Conservation (phyloP, 441 rosid genomes). For the Erysimum cheiri region DNA sequence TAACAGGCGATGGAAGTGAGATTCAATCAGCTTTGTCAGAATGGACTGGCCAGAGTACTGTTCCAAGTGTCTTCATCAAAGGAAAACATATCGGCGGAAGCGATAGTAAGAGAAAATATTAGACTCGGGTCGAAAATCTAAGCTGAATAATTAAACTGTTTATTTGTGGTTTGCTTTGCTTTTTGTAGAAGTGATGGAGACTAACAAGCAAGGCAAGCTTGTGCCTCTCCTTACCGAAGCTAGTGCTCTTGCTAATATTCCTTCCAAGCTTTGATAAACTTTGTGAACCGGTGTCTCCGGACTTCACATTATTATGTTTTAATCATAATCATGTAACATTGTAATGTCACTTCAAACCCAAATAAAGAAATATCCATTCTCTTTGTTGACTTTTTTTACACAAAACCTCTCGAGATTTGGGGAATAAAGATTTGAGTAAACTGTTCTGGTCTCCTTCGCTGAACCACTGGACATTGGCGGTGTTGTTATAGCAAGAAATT, state of each 20-base stretch:
- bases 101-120: conserved; percentile 54
- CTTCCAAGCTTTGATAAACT: conserved; percentile 48
- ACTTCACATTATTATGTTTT: too few relatives aligned
- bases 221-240: conserved; percentile 62
- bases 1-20: conserved; percentile 62
- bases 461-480: too few relatives aligned
- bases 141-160: too few relatives aligned
- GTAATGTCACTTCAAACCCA: too few relatives aligned
- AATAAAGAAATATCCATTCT: too few relatives aligned
- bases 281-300: not conserved
- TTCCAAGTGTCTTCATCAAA: conserved; percentile 75
- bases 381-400: too few relatives aligned
- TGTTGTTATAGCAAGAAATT: too few relatives aligned
- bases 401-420: too few relatives aligned
- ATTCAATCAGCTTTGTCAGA: conserved; percentile 61
- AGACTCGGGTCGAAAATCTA: not conserved
- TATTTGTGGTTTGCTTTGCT: not conserved
- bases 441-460: too few relatives aligned
- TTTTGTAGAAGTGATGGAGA: conserved; percentile 58
- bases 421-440: too few relatives aligned
- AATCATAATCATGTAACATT: too few relatives aligned
- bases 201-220: conserved; percentile 60
- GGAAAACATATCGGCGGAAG: conserved; percentile 77
- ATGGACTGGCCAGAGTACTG: conserved; percentile 73
- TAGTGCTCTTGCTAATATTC: conserved; percentile 54